Conservation (phyloP, 2,329 filamentous ascomycete species). For the Biscogniauxia sp. region DNA sequence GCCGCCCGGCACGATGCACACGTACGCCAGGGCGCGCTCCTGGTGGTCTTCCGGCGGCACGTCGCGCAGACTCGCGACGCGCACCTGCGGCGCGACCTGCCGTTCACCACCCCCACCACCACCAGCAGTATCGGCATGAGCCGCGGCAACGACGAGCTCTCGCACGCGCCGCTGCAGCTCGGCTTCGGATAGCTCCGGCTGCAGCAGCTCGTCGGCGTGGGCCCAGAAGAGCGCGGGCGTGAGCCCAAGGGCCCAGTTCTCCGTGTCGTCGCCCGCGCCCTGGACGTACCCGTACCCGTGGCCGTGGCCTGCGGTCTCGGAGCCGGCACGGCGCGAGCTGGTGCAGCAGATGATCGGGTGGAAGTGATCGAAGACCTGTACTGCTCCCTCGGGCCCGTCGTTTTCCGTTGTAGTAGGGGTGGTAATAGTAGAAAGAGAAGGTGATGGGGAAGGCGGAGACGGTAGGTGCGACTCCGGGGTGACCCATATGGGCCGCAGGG, state of each 20-base stretch:
- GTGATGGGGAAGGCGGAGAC: constrained; percentile 31
- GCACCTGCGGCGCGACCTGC: constrained; percentile 35
- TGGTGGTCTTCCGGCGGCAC: constrained; percentile 13
- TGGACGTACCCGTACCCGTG: constrained; percentile 73
- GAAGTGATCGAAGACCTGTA: constrained; percentile 53
- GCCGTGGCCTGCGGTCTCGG: constrained; percentile 48
- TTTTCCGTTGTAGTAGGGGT: background rate
- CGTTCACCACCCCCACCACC: constrained; percentile 7
- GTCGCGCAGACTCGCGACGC: constrained; percentile 17
- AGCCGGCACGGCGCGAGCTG: constrained; percentile 70
- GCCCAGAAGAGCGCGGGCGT: constrained; percentile 79
- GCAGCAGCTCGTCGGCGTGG: constrained; percentile 59
- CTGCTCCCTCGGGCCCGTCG: constrained; percentile 6
- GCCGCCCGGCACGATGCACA: constrained; percentile 46
- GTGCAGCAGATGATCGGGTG: constrained; percentile 82
- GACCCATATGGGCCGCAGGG: constrained; percentile 76
- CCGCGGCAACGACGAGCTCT: constrained; percentile 36
- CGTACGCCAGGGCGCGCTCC: constrained; percentile 31
- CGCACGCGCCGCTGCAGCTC: constrained; percentile 55
- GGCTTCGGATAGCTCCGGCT: constrained; percentile 61
- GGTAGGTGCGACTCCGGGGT: constrained; percentile 61
- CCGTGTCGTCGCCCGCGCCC: constrained; percentile 90
- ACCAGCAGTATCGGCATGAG: too few species aligned
- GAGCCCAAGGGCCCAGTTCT: constrained; percentile 84
- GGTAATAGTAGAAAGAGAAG: background rate